Evolutionary conservation across 768 basidiomycete species (phyloP).

Genomic region (Fistulinella prunicolor): DNA sequence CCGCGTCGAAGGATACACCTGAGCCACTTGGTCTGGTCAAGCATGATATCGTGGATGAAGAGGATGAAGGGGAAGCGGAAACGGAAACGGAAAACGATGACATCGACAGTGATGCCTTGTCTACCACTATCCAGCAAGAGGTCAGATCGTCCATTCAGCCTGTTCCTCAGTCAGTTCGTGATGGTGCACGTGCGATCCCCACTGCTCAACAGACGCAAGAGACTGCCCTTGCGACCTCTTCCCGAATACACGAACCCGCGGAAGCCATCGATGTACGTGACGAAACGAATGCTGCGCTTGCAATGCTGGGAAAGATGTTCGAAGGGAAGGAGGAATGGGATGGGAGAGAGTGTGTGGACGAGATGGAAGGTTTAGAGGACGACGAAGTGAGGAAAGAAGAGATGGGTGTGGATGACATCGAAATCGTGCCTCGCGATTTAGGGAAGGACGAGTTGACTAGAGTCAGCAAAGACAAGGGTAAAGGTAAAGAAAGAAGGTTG

Average conservation of each 20-base stretch:
- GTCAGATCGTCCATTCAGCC: no score
- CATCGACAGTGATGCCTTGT: background rate
- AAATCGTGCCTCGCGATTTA: slow-evolving; percentile 14
- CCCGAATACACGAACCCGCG: no score
- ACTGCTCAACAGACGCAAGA: no score
- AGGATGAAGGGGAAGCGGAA: background rate
- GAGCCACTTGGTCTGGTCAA: background rate
- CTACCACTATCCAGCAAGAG: background rate
- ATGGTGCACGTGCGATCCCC: no score
- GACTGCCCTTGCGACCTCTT: no score
- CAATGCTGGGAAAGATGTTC: slow-evolving; percentile 53
- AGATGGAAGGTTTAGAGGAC: slow-evolving; percentile 41
- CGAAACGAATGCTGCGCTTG: slow-evolving; percentile 17
- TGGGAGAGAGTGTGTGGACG: slow-evolving; percentile 56
- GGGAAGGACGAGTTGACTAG: background rate
- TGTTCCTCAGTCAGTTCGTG: no score
- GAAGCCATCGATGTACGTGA: slow-evolving; percentile 5
- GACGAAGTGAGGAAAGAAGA: background rate
- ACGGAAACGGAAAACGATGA: no score
- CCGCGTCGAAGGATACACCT: background rate
- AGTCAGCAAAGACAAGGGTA: slow-evolving; percentile 4
- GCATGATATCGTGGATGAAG: background rate
- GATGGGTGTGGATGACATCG: slow-evolving; percentile 15
- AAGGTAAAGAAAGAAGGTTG: slow-evolving; percentile 27
- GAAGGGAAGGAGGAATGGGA: slow-evolving; percentile 56